Evolutionary conservation across 768 basidiomycete species (phyloP).

Genomic region (Auricularia heimuer): DNA sequence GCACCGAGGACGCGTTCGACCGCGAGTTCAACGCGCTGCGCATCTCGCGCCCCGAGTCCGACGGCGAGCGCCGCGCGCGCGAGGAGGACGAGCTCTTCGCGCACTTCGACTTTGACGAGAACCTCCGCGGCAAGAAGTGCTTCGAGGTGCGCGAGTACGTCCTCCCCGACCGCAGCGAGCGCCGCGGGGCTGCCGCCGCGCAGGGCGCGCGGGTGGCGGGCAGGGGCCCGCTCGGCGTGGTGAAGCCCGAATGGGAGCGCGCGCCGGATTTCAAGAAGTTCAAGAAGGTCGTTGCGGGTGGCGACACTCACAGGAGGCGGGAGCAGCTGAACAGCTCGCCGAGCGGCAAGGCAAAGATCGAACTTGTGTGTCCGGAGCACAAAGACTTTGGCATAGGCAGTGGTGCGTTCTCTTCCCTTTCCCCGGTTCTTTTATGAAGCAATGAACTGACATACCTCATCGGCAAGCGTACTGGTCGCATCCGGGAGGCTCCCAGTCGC

Average conservation of each 20-base stretch:
- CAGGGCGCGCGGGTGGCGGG: slow-evolving; percentile 12
- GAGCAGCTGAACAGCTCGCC: too few relatives aligned
- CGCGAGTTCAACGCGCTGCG: slow-evolving; percentile 70
- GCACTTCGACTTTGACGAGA: not conserved
- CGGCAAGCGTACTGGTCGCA: slow-evolving; percentile 50
- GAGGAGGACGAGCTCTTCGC: not conserved
- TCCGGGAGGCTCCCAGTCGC: slow-evolving; percentile 15
- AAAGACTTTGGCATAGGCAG: slow-evolving; percentile 47
- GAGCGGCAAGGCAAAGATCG: slow-evolving; percentile 27
- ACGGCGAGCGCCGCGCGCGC: not conserved
- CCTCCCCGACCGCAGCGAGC: not conserved
- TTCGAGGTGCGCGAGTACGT: slow-evolving; percentile 35
- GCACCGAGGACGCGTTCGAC: slow-evolving; percentile 59
- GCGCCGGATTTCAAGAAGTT: slow-evolving; percentile 71
- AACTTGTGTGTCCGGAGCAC: slow-evolving; percentile 41
- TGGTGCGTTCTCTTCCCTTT: slow-evolving; percentile 25
- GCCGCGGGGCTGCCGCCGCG: slow-evolving; percentile 9
- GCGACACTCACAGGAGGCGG: not conserved
- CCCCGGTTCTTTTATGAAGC: not conserved
- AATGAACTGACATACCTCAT: slow-evolving; percentile 2
- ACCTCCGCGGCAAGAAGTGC: slow-evolving; percentile 58
- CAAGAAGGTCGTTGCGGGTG: slow-evolving; percentile 38
- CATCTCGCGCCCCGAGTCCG: slow-evolving; percentile 54
- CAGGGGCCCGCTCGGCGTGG: slow-evolving; percentile 1
- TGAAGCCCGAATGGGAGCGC: slow-evolving; percentile 34